A percentile compares a stretch with the other conserved stretches of the same genome.
These are phyloP conservation scores for Quercus variabilis DNA, from an alignment of 306 rosid species.

Conservation along the genomic window DNA sequence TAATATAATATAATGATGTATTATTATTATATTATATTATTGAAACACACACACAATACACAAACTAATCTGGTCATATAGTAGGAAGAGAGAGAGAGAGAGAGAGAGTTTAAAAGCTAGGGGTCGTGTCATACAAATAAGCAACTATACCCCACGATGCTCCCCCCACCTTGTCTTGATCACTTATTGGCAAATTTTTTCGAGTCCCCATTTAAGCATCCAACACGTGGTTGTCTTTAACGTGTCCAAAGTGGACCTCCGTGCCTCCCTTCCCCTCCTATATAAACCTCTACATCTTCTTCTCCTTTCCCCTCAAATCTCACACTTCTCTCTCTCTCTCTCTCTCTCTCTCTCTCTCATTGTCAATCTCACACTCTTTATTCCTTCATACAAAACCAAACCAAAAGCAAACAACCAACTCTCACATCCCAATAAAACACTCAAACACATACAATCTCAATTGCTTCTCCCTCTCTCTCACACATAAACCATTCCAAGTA, in stretches of 20 bases:
- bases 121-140: constrained; percentile 50
- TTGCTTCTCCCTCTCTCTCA: no score
- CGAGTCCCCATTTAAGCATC: constrained; percentile 35
- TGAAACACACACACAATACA: neutral
- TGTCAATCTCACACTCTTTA: neutral
- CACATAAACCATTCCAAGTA: neutral
- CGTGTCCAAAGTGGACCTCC: constrained; percentile 39
- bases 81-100: neutral
- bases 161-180: constrained; percentile 39
- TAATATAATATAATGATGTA: neutral
- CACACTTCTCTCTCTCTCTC: neutral
- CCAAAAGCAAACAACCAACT: neutral
- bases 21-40: neutral
- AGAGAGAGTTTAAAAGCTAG: neutral
- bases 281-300: constrained; percentile 41
- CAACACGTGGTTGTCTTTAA: constrained; percentile 72
- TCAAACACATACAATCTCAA: constrained; percentile 6
- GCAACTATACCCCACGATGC: constrained; percentile 21
- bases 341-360: neutral
- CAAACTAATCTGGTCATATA: neutral
- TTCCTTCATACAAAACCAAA: neutral
- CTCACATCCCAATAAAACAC: neutral
- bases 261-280: constrained; percentile 23
- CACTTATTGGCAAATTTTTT: constrained; percentile 40
- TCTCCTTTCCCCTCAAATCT: constrained; percentile 22